These are phyloP conservation scores for Mycena haematopus DNA, from an alignment of 768 basidiomycete genomes.

Conservation along the genomic window DNA sequence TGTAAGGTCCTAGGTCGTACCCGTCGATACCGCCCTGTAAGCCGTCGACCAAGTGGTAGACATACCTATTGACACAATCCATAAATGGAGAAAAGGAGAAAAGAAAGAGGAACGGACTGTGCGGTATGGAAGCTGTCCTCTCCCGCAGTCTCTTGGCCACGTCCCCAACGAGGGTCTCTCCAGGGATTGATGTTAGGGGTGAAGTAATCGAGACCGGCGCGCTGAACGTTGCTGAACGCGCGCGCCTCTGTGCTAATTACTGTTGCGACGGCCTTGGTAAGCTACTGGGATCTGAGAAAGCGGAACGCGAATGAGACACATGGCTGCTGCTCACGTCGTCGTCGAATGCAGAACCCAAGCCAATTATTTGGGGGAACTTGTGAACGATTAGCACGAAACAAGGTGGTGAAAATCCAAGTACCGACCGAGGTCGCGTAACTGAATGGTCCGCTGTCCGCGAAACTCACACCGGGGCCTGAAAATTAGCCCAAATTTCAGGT, in stretches of 20 bases:
- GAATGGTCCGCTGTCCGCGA: constrained; percentile 57
- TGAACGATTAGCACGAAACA: background rate
- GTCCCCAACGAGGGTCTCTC: constrained; percentile 56
- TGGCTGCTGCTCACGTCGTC: constrained; percentile 36
- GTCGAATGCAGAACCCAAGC: constrained; percentile 62
- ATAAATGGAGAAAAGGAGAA: too few relatives aligned
- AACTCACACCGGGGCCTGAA: constrained; percentile 54
- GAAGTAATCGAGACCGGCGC: constrained; percentile 62
- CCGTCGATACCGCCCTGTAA: constrained; percentile 65
- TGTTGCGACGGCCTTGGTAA: constrained; percentile 54
- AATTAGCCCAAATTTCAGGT: background rate
- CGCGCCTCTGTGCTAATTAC: constrained; percentile 63
- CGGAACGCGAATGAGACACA: background rate
- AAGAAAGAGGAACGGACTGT: too few relatives aligned
- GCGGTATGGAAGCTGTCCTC: constrained; percentile 63
- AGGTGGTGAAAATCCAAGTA: background rate
- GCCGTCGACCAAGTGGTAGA: constrained; percentile 58
- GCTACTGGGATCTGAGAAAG: constrained; percentile 11
- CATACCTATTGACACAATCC: constrained; percentile 44
- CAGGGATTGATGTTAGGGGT: constrained; percentile 65
- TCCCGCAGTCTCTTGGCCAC: constrained; percentile 67
- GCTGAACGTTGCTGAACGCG: constrained; percentile 61
- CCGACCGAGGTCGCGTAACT: constrained; percentile 55
- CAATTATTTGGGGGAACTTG: constrained; percentile 60
- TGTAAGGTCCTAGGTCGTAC: constrained; percentile 55